A percentile compares a stretch with the other conserved stretches of the same genome.
phyloP scores from a whole-genome alignment of 2,329 filamentous ascomycete genomes.

The Tolypocladium nubicola region DNA sequence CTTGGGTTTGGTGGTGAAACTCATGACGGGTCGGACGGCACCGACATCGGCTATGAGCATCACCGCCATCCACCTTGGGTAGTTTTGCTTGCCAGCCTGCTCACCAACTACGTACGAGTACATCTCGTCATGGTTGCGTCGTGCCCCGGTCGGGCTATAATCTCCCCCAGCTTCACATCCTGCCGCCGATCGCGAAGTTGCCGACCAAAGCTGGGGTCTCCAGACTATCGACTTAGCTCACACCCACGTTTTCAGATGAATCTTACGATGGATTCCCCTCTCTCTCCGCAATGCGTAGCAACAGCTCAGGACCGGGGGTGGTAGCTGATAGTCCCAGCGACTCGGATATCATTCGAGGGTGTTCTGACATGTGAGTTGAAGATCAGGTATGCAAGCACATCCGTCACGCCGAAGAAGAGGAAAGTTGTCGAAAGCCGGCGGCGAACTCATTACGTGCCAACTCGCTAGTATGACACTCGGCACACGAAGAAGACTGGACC shows the following conservation, averaged over 20 bases:
- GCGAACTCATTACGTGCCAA: neutral
- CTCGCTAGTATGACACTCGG: neutral
- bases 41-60: neutral
- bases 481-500: neutral
- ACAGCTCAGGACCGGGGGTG: neutral
- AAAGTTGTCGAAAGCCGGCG: neutral
- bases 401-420: neutral
- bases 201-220: neutral
- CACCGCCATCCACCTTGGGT: neutral
- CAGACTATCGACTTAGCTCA: neutral
- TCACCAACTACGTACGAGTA: neutral
- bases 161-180: neutral
- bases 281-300: neutral
- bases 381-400: neutral
- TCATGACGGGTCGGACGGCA: neutral
- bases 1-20: neutral
- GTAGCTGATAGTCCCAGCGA: neutral
- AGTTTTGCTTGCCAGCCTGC: neutral
- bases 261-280: neutral
- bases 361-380: neutral
- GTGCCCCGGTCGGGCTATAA: neutral
- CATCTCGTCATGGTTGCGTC: neutral
- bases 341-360: neutral
- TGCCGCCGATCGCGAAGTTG: neutral
- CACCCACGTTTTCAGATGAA: neutral